These are phyloP conservation scores for Lecanosticta acicola DNA, from an alignment of 2,329 filamentous ascomycete genomes.

Conservation along the genomic window DNA sequence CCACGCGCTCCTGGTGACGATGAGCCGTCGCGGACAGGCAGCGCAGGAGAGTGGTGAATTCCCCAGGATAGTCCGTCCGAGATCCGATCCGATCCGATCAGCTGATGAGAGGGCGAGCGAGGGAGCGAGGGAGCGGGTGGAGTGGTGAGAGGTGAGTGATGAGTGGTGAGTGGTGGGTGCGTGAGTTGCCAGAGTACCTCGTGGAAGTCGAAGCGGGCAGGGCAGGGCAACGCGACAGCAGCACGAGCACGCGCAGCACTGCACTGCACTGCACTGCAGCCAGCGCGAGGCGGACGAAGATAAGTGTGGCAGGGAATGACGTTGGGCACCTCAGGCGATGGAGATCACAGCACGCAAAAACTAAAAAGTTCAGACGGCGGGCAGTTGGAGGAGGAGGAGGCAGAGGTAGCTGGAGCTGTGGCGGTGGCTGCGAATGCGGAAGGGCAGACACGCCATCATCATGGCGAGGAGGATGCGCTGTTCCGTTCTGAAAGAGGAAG, in stretches of 20 bases:
- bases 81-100: no score
- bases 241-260: neutral
- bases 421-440: slow-evolving; percentile 1
- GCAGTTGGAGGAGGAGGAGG: slow-evolving; percentile 12
- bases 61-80: no score
- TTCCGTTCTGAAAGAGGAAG: neutral
- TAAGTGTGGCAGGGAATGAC: slow-evolving; percentile 15
- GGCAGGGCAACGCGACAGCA: neutral
- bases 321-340: neutral
- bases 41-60: neutral
- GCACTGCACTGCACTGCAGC: neutral
- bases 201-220: neutral
- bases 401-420: neutral
- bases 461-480: slow-evolving; percentile 7
- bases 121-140: no score
- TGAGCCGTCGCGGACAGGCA: neutral
- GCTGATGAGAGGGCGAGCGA: no score
- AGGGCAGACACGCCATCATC: slow-evolving; percentile 11
- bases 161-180: neutral
- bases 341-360: no score
- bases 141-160: neutral
- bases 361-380: slow-evolving; percentile 11
- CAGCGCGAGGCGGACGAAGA: neutral
- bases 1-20: no score
- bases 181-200: neutral